Percentiles rank a stretch among this genome's conserved stretches.
phyloP scores from a whole-genome alignment of 768 basidiomycete species.

The Termitomyces sp. region DNA sequence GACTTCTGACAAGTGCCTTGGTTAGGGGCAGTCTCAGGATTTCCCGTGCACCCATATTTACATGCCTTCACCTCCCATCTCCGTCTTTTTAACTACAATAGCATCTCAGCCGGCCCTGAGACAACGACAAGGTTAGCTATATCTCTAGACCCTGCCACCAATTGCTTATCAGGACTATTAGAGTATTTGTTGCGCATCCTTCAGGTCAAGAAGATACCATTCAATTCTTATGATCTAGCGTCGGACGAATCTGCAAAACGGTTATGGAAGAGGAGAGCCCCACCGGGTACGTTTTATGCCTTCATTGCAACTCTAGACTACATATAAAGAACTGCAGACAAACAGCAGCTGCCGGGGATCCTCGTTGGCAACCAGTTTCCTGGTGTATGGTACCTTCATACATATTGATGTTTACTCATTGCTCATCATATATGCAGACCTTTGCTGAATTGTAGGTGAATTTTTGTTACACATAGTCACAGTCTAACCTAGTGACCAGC shows the following conservation, averaged over 20 bases:
- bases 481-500: slow-evolving; percentile 28
- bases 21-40: background rate
- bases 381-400: slow-evolving; percentile 48
- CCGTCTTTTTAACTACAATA: slow-evolving; percentile 84
- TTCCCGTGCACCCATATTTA: background rate
- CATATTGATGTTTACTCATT: background rate
- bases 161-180: slow-evolving; percentile 20
- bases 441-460: slow-evolving; percentile 66
- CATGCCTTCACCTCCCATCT: slow-evolving; percentile 82
- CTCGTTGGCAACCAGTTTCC: slow-evolving; percentile 72
- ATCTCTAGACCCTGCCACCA: background rate
- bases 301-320: background rate
- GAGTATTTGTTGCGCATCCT: slow-evolving; percentile 80
- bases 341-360: slow-evolving; percentile 81
- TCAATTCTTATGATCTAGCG: slow-evolving; percentile 79
- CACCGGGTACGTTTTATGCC: slow-evolving; percentile 40
- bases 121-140: slow-evolving; percentile 59
- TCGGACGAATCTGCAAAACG: slow-evolving; percentile 77
- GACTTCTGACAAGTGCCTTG: background rate
- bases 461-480: slow-evolving; percentile 2
- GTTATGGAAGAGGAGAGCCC: slow-evolving; percentile 80
- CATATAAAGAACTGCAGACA: slow-evolving; percentile 39
- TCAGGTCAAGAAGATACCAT: slow-evolving; percentile 82
- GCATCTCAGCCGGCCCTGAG: slow-evolving; percentile 74
- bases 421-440: slow-evolving; percentile 34